A percentile compares a stretch with the other conserved stretches of the same genome.
phyloP scores from a whole-genome alignment of 1,284 basidiomycete genomes.

The Ceratobasidium sp. region DNA sequence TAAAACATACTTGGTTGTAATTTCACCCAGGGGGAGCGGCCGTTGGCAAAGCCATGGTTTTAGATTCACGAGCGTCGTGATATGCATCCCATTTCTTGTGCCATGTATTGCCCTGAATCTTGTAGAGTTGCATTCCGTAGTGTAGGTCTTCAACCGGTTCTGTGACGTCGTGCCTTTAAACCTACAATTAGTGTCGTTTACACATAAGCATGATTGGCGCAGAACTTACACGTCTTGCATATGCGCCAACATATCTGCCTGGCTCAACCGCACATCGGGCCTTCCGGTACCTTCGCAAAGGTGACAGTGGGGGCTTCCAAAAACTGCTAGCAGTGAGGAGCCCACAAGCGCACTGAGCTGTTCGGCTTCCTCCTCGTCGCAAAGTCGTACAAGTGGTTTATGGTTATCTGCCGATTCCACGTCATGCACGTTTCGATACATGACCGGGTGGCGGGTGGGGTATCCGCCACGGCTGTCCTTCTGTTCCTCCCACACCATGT shows the following conservation, averaged over 20 bases:
- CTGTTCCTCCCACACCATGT: background rate
- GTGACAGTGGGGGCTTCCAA: background rate
- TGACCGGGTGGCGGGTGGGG: background rate
- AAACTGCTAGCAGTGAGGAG: background rate
- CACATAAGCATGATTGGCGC: background rate
- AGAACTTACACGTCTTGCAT: conserved; percentile 11
- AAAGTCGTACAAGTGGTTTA: background rate
- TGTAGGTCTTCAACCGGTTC: background rate
- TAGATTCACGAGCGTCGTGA: too few relatives aligned
- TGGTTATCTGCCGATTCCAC: background rate
- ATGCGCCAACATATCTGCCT: background rate
- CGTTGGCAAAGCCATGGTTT: too few relatives aligned
- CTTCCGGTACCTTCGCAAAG: conserved; percentile 1
- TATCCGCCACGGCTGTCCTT: too few relatives aligned
- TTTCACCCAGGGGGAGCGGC: too few relatives aligned
- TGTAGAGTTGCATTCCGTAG: background rate
- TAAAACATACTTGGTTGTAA: too few relatives aligned
- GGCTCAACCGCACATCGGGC: background rate
- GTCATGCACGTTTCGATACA: background rate
- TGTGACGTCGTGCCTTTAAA: background rate
- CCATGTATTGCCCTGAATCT: too few relatives aligned
- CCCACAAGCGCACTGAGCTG: background rate
- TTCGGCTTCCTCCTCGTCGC: background rate
- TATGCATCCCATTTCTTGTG: too few relatives aligned
- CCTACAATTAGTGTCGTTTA: background rate